Percentiles rank a stretch among this genome's conserved stretches.
These are phyloP conservation scores for Fusarium decemcellulare DNA, from an alignment of 2,329 filamentous ascomycete species.

Conservation along the genomic window DNA sequence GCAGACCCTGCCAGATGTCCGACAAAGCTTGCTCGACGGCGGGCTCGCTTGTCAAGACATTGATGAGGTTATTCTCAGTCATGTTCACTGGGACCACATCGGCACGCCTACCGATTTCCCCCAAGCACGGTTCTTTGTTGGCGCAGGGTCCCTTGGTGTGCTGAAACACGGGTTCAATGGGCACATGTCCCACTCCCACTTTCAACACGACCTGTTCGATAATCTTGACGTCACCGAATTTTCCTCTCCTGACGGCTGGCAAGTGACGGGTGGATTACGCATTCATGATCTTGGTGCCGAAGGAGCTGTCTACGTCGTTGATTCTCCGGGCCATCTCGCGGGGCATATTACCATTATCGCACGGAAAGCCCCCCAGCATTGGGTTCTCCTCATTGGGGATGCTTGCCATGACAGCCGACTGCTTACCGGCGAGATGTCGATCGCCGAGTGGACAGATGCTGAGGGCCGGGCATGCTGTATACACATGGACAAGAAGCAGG, in stretches of 20 bases:
- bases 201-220: slow-evolving; percentile 48
- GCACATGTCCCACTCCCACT: slow-evolving; percentile 36
- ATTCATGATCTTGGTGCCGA: neutral
- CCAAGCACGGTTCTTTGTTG: slow-evolving; percentile 62
- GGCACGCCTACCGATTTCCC: slow-evolving; percentile 68
- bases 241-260: slow-evolving; percentile 7
- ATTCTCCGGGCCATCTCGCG: slow-evolving; percentile 14
- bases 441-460: slow-evolving; percentile 54
- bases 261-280: neutral
- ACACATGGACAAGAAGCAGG: neutral
- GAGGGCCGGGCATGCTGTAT: neutral
- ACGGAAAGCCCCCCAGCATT: neutral
- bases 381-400: slow-evolving; percentile 63
- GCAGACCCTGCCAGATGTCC: neutral
- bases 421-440: slow-evolving; percentile 64
- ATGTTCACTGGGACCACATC: slow-evolving; percentile 71
- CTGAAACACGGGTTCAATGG: slow-evolving; percentile 49
- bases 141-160: slow-evolving; percentile 58
- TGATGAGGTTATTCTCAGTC: slow-evolving; percentile 60
- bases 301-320: slow-evolving; percentile 2
- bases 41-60: slow-evolving; percentile 36
- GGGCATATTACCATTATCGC: slow-evolving; percentile 12
- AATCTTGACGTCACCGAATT: slow-evolving; percentile 36
- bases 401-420: slow-evolving; percentile 67
- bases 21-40: neutral